phyloP scores from a whole-genome alignment of 2,329 filamentous ascomycete genomes.

The Rhinocladiella similis region DNA sequence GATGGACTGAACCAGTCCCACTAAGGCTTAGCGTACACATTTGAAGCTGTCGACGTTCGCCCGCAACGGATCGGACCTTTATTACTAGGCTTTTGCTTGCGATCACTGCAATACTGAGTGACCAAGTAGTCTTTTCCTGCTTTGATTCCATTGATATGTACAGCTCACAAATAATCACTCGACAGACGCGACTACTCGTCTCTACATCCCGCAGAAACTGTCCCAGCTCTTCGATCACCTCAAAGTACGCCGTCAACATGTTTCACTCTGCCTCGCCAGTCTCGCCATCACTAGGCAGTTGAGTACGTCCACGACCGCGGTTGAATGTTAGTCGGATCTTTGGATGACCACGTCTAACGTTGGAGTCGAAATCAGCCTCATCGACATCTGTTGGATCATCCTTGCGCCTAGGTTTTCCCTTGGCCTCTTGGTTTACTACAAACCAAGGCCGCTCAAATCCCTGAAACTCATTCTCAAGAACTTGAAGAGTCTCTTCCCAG shows the following conservation, averaged over 20 bases:
- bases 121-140: too few relatives aligned
- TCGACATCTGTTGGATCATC: not conserved
- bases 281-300: not conserved
- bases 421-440: conserved; percentile 7
- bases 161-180: too few relatives aligned
- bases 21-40: not conserved
- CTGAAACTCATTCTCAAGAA: conserved; percentile 40
- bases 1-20: not conserved
- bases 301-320: not conserved
- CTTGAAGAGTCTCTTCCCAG: conserved; percentile 51
- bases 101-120: too few relatives aligned
- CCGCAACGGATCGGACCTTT: too few relatives aligned
- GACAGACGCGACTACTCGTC: too few relatives aligned
- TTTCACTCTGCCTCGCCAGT: too few relatives aligned
- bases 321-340: not conserved
- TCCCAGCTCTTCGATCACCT: too few relatives aligned
- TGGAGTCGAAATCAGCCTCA: not conserved
- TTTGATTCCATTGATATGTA: too few relatives aligned
- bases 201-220: too few relatives aligned
- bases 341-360: not conserved
- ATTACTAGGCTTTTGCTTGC: too few relatives aligned
- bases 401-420: not conserved
- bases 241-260: too few relatives aligned
- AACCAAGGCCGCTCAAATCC: conserved; percentile 20
- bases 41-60: not conserved